These are phyloP conservation scores for Diaporthe citrichinensis DNA, from an alignment of 2,329 filamentous ascomycete genomes.

Conservation along the genomic window DNA sequence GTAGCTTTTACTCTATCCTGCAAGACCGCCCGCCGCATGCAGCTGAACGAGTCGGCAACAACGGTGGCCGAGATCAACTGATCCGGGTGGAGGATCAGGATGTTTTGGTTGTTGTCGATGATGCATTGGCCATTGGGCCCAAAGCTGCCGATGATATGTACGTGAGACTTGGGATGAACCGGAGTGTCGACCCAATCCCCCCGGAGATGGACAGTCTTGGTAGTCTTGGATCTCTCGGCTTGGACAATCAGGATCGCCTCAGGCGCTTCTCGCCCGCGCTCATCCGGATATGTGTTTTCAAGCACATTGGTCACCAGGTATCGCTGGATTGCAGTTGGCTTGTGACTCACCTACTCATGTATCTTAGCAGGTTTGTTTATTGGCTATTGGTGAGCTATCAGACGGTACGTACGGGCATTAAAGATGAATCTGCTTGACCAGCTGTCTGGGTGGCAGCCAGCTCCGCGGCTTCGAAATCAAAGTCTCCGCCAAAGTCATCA, in stretches of 20 bases:
- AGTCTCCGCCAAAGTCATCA: conserved; percentile 81
- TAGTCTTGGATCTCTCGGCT: conserved; percentile 77
- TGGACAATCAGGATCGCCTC: conserved; percentile 91
- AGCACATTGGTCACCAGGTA: conserved; percentile 85
- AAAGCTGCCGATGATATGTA: conserved; percentile 89
- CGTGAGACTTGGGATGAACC: conserved; percentile 79
- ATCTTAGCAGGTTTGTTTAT: conserved; percentile 70
- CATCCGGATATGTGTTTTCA: conserved; percentile 76
- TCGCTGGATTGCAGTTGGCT: conserved; percentile 84
- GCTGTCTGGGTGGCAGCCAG: conserved; percentile 79
- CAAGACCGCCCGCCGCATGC: conserved; percentile 89
- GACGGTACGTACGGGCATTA: conserved; percentile 68
- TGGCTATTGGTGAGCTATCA: conserved; percentile 44
- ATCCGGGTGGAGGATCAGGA: conserved; percentile 94
- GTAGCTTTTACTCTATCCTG: conserved; percentile 96
- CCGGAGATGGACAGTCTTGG: conserved; percentile 80
- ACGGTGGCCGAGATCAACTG: conserved; percentile 96
- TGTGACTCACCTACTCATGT: conserved; percentile 73
- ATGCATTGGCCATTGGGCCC: conserved; percentile 79
- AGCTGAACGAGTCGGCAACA: conserved; percentile 96
- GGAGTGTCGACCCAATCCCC: conserved; percentile 90
- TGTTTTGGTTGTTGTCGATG: conserved; percentile 84
- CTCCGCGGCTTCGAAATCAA: conserved; percentile 85
- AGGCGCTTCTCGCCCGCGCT: conserved; percentile 68
- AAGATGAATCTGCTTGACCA: conserved; percentile 48